Conservation (phyloP, 148 eudicot species). For the Rhododendron simsii region DNA sequence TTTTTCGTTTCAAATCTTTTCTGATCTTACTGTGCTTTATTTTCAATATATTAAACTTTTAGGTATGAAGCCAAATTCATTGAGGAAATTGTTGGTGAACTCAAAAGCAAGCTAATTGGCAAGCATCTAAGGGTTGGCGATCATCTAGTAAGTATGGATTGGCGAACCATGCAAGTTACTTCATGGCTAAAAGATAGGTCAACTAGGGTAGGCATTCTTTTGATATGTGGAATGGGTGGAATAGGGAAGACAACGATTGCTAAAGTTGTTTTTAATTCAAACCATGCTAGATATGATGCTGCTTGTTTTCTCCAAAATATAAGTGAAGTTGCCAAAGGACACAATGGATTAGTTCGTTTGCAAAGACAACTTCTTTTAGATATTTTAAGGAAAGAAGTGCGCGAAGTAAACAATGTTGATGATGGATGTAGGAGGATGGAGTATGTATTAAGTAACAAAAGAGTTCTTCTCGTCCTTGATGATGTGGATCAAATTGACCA, state of each 20-base stretch:
- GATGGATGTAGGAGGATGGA: neutral
- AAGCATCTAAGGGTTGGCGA: neutral
- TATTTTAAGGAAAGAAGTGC: neutral
- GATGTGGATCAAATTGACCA: neutral
- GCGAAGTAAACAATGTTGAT: neutral
- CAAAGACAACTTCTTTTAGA: neutral
- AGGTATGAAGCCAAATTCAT: neutral
- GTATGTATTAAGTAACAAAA: neutral
- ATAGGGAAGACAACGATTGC: neutral
- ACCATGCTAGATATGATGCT: neutral
- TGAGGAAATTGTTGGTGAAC: neutral
- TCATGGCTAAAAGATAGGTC: neutral
- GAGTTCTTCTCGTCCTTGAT: neutral
- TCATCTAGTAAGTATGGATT: neutral
- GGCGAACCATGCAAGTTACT: neutral
- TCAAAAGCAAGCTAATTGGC: neutral
- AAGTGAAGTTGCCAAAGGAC: neutral
- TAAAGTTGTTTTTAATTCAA: neutral
- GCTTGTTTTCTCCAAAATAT: neutral
- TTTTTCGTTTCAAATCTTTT: too few species aligned
- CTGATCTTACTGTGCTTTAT: too few species aligned
- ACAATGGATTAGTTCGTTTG: neutral
- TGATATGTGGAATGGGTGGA: constrained; percentile 1
- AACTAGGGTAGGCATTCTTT: neutral
- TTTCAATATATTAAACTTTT: too few species aligned